phyloP scores from a whole-genome alignment of 2,329 filamentous ascomycete genomes.

The Aspergillus ochraceoroseus region DNA sequence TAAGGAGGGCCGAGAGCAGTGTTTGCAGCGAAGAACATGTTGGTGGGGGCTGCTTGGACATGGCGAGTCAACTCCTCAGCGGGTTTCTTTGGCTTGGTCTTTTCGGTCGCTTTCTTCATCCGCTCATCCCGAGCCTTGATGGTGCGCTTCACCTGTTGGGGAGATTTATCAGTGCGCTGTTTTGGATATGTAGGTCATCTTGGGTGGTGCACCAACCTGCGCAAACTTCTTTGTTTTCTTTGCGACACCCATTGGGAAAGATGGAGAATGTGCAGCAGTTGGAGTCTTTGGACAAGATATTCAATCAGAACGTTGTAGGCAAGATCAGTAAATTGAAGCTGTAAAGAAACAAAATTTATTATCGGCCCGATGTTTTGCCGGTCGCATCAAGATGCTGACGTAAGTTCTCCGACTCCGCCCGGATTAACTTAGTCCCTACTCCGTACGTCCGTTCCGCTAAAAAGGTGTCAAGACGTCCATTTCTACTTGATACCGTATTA shows the following conservation, averaged over 20 bases:
- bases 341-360: not conserved
- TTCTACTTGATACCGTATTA: too few species aligned
- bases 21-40: conserved; percentile 87
- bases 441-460: too few species aligned
- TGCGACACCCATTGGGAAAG: conserved; percentile 68
- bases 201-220: conserved; percentile 56
- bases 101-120: conserved; percentile 18
- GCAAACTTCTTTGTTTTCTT: conserved; percentile 94
- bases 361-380: conserved; percentile 8
- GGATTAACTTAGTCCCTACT: too few species aligned
- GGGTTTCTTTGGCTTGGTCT: conserved; percentile 12
- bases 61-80: conserved; percentile 16
- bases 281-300: not conserved
- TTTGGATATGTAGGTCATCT: not conserved
- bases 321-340: too few species aligned
- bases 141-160: conserved; percentile 22
- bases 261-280: not conserved
- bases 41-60: conserved; percentile 57
- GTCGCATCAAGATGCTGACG: too few species aligned
- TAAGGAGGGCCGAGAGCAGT: conserved; percentile 80
- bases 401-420: too few species aligned
- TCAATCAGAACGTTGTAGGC: conserved; percentile 1
- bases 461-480: too few species aligned
- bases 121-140: conserved; percentile 22
- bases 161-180: conserved; percentile 40